These are phyloP conservation scores for Collybia sordida DNA, from an alignment of 768 basidiomycete species.

Conservation along the genomic window DNA sequence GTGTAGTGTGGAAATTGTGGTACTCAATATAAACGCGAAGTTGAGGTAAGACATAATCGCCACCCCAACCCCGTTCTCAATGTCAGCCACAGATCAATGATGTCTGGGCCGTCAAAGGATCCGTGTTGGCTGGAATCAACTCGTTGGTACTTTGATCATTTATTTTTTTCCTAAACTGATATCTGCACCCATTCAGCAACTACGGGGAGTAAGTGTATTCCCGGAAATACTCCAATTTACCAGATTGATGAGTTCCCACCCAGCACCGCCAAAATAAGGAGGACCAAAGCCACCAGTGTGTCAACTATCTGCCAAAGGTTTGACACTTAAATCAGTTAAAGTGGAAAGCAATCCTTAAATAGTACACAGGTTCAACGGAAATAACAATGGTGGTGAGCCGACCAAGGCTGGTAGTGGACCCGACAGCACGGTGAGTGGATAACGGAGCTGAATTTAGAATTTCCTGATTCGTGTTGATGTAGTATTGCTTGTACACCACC, in stretches of 20 bases:
- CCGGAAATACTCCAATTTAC: background rate
- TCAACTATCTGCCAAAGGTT: conserved; percentile 28
- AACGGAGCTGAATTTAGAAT: background rate
- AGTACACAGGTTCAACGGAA: conserved; percentile 20
- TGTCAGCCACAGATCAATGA: conserved; percentile 24
- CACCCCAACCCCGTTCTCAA: background rate
- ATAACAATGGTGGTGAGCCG: conserved; percentile 30
- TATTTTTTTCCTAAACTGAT: no score
- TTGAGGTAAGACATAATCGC: conserved; percentile 8
- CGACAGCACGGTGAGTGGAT: conserved; percentile 26
- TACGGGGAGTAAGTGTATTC: conserved; percentile 31
- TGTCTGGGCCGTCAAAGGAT: conserved; percentile 30
- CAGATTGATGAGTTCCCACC: background rate
- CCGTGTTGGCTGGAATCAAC: conserved; percentile 29
- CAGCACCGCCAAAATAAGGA: conserved; percentile 32
- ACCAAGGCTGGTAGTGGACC: conserved; percentile 26
- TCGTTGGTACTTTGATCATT: conserved; percentile 16
- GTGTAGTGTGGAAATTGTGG: conserved; percentile 31
- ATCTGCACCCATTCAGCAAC: conserved; percentile 18
- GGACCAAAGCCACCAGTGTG: conserved; percentile 26
- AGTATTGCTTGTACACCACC: conserved; percentile 27
- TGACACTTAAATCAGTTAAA: no score
- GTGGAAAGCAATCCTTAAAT: no score
- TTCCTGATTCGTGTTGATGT: background rate
- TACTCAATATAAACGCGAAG: conserved; percentile 27